Base-by-base conservation (phyloP, 2,329 filamentous ascomycete species). In the Diaporthe helianthi region DNA sequence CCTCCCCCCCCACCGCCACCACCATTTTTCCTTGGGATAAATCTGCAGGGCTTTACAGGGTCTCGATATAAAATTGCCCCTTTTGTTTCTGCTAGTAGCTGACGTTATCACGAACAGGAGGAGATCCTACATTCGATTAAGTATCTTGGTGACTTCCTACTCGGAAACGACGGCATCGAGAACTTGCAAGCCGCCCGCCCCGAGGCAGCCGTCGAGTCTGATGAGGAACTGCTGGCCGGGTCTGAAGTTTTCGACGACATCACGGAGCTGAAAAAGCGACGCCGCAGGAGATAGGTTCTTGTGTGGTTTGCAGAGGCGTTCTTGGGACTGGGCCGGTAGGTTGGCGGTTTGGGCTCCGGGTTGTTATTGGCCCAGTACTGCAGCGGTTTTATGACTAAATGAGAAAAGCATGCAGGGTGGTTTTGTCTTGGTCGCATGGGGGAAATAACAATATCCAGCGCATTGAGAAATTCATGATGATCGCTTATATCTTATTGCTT, bases 91-190 rank as follows among this genome's bases (percentile, higher is more conserved):
- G 13, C 7, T 44, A n/a, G 13, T 31, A 6, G 33, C 64, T 58
- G 19, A 67, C 26, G 3, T 8, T 4, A 12, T 13, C 36, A 3
- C 4, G 3, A 26, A 47, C 33, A 67, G 64, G 90, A 95, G 79
- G 96, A 99, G 79, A 87, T 95, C 49, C 89, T 95, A 73, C 91
- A 92, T 73, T 93, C 94, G 0, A 85, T 97, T 72, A 87, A 94
- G 76, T 94, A 94, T 74, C 90, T 97, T 75, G 94, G 93, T 2
- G 89, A 92, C 73, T 98, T 93, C 76, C 82, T 96, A 69, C 82
- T 93, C 17, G 89, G 89, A 1, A 90, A 91, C 74, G 90, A 90
- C 72, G 89, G 89, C 1, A 90, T 90, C 72, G 89, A 91, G 75
- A 80, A 79, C 68, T 72, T 75, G 3, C 66, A 70, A 9, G 72